Percentiles rank a stretch among this genome's conserved stretches.
phyloP scores from a whole-genome alignment of 2,329 filamentous ascomycete species.

The Chrysoporthe deuterocubensis region DNA sequence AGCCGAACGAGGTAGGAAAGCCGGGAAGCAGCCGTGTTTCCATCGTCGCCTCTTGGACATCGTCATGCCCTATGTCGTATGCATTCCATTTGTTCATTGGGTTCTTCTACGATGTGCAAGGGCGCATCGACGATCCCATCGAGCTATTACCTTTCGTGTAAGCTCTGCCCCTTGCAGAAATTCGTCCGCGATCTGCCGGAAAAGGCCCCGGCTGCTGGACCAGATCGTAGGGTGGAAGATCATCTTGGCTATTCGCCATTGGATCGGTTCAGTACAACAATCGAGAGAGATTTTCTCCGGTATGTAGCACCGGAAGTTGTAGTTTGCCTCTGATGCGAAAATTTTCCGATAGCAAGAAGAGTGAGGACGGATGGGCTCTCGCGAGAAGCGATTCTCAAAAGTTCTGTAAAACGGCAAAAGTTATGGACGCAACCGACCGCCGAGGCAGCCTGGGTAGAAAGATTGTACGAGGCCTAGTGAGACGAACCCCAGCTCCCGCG shows the following conservation, averaged over 20 bases:
- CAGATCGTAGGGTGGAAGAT: no score
- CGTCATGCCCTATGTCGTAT: background rate
- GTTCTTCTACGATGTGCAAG: background rate
- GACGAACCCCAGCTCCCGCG: background rate
- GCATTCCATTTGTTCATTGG: background rate
- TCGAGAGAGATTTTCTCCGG: background rate
- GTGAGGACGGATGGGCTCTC: no score
- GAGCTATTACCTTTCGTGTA: background rate
- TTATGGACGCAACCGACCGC: background rate
- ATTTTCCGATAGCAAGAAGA: background rate
- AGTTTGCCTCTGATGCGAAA: background rate
- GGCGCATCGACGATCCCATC: background rate
- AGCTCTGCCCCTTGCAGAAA: background rate
- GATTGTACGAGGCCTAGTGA: background rate
- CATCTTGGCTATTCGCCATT: background rate
- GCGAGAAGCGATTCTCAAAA: no score
- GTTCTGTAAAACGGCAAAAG: background rate
- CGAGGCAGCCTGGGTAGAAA: background rate
- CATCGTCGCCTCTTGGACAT: background rate
- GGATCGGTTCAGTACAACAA: background rate
- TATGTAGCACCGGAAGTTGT: background rate
- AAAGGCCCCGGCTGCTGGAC: background rate
- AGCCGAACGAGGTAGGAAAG: background rate
- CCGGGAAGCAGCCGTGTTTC: background rate
- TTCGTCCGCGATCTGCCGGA: background rate